Evolutionary conservation across 108 stramenopile species (phyloP), one percentile per base, ranked within the genome.

Genomic region (Cylindrotheca closterium): DNA sequence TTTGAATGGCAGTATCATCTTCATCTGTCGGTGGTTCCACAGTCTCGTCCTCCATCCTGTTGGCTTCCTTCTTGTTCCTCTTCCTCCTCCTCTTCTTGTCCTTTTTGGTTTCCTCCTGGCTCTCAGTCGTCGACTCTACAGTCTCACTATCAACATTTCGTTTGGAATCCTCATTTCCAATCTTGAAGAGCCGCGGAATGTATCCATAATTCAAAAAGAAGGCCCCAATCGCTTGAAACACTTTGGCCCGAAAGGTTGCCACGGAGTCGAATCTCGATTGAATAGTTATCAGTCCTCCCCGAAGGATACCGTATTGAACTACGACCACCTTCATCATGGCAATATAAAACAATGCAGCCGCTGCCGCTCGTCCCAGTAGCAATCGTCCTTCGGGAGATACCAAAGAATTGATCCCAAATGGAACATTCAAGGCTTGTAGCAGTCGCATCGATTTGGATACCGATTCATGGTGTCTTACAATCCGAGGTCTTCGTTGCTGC

Each of bases 301-400:
- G 37, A 25, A 81, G n/a, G 15, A 53, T 66, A 23, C 55, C 71
- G 33, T 77, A 81, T 57, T 81, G 80, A 22, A 60, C 64, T 17
- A 77, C 45, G 5, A 48, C 49, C 1, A 77, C 65, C 58, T 69
- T 76, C 53, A 70, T 66, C 4, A 42, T 33, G 17, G 70, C 51
- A 24, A 50, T 69, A 56, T 75, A 80, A 24, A 80, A 69, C 15
- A 80, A 30, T 7, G 61, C 74, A 1, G 63, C 55, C 12, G 79
- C 79, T 17, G 71, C 56, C 5, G 68, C 68, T 7, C 79, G 63
- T 34, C 79, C 79, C 4, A 68, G 47, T 17, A 80, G 42, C 2
- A 71, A 1, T 19, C 70, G 61, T 17, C 70, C 70, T 33, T 71
- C 70, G 27, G 61, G 56, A 19, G 62, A 58, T 12, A 71, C 70